Base-by-base conservation (phyloP, 1,139 yeast species). In the Schwanniomyces etchellsii region DNA sequence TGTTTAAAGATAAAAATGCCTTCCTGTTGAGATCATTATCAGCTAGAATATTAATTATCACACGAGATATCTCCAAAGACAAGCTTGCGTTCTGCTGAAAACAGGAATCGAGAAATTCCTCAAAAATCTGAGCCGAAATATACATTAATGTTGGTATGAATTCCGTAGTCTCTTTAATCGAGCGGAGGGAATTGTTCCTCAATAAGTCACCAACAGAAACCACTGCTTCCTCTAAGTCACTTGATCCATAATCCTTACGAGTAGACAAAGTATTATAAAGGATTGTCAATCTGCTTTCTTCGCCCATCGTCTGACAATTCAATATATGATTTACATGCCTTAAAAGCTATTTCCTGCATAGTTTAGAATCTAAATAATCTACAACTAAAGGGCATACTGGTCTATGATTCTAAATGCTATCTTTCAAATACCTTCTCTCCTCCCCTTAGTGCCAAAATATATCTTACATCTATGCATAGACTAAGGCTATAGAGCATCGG, bases 401-500 rank as follows among this genome's bases (percentile, higher is more conserved):
- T n/a, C n/a, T n/a, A n/a, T n/a, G n/a, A n/a, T n/a, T 18, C 9
- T 18, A 18, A 18, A n/a, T 7, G 13, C 31, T 36, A 48, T 27
- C 41, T 55, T 42, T 72, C 80, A 48, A 84, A 81, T 5, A 79
- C 74, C 38, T 70, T 67, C 47, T 84, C 95, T 1, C 96, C 96
- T 42, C 70, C 65, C 45, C 86, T 77, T 42, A 91, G 62, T 4
- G 95, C 78, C 35, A 91, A 60, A 2, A 91, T 63, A 29, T 76
- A 74, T 39, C 97, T 64, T n/a, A 91, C 96, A 56, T 91, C 98
- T 5, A 86, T 79, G 20, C 91, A 76, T 40, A 77, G 73, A 36
- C 95, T 70, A 45, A 91, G 59, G 20, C 95, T 83, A 45, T 82
- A 77, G 32, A 91, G 63, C 51, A 91, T 61, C 2, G 98, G 97